Base-by-base conservation (phyloP, 2,329 filamentous ascomycete species). In the Domatiomyces globalis region DNA sequence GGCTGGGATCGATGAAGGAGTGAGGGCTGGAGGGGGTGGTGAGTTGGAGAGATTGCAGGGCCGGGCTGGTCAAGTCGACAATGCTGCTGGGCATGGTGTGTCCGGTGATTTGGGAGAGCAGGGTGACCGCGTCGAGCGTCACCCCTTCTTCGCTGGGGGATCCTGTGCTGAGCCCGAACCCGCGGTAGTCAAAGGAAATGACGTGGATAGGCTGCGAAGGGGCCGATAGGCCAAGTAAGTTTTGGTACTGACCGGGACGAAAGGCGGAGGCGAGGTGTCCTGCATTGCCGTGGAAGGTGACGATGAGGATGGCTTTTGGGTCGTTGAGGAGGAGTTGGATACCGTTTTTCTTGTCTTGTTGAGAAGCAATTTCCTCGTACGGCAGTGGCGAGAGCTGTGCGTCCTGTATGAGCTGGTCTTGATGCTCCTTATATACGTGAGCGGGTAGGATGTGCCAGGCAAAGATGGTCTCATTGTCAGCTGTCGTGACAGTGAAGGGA, bases 361-460 rank as follows among this genome's bases (percentile, higher is more conserved):
- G 20, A 4, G 45, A 47, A 69, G 65, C 5, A 69, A 66, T 58
- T 80, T 74, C 4, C 68, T 33, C 17, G 12, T 33, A 43, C 65
- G 45, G 45, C 43, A 15, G 18, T 45, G 43, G 43, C 43, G 71
- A 69, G 19, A 39, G 10, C 33, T 39, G 33, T 9, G 29, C 29
- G 29, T 33, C 29, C 33, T 39, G 33, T 15, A 39, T 15, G 10
- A 39, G 33, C 15, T 39, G 10, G 4, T 39, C 33, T 61, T 94
- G 84, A 60, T 94, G 77, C 58, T 83, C 74, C 5, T 80, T 72
- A 65, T 94, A 94, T 0, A 87, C 71, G 49, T 83, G 80, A 5
- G 94, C 68, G 0, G 90, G 90, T 47, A 95, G 71, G 50, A 96
- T 76, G 63, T 95, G 90, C 90, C 90, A 96, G 22, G 85, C 85